Conservation (phyloP, 148 eudicot genomes). For the Camellia lanceoleosa region DNA sequence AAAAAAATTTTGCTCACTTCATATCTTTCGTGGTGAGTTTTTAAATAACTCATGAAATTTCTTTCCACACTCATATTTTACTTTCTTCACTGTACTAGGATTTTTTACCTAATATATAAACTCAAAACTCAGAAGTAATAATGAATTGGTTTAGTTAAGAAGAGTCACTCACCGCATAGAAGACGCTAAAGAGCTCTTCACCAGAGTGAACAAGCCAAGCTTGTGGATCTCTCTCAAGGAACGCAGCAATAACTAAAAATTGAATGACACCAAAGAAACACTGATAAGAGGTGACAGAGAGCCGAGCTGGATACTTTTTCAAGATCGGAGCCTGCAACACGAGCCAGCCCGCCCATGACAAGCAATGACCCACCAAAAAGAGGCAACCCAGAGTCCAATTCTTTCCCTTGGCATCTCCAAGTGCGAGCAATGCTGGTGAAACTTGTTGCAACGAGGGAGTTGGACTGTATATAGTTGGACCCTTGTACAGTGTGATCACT, state of each 20-base stretch:
- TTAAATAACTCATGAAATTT: too few relatives aligned
- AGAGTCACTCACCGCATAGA: slow-evolving; percentile 74
- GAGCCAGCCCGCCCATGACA: slow-evolving; percentile 97
- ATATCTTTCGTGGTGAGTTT: too few relatives aligned
- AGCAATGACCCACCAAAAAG: slow-evolving; percentile 85
- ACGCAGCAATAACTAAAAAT: slow-evolving; percentile 75
- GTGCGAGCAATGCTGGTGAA: slow-evolving; percentile 37
- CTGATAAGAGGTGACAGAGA: slow-evolving; percentile 89
- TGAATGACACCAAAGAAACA: slow-evolving; percentile 93
- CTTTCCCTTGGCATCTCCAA: slow-evolving; percentile 78
- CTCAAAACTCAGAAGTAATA: too few relatives aligned
- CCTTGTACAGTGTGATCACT: slow-evolving; percentile 85
- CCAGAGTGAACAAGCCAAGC: slow-evolving; percentile 94
- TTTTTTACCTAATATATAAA: too few relatives aligned
- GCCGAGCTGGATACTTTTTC: slow-evolving; percentile 89
- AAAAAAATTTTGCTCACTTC: too few relatives aligned
- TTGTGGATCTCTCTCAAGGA: slow-evolving; percentile 70
- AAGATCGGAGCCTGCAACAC: slow-evolving; percentile 85
- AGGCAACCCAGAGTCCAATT: slow-evolving; percentile 94
- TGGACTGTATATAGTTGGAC: slow-evolving; percentile 88
- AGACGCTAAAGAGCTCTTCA: slow-evolving; percentile 79
- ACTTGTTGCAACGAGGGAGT: slow-evolving; percentile 38
- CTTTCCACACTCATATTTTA: too few relatives aligned
- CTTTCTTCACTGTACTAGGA: too few relatives aligned
- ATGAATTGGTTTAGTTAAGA: neutral